Conservation (phyloP, 306 rosid genomes). For the Lablab purpureus region DNA sequence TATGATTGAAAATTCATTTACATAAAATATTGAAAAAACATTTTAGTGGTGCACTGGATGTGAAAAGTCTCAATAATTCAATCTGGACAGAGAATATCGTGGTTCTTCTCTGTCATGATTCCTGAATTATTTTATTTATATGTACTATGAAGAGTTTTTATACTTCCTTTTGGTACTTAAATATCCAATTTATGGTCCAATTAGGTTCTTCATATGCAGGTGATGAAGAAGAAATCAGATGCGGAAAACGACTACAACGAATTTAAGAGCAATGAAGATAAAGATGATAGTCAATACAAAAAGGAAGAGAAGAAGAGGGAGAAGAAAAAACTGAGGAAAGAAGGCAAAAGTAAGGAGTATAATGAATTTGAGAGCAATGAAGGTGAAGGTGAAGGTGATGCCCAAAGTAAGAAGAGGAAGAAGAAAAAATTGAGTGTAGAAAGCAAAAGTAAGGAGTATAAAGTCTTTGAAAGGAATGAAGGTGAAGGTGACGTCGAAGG, state of each 20-base stretch:
- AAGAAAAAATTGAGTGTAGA: background rate
- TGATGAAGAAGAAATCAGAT: background rate
- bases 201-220: conserved; percentile 14
- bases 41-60: background rate
- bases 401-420: background rate
- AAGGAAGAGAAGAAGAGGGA: background rate
- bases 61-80: background rate
- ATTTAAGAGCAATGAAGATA: background rate
- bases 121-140: background rate
- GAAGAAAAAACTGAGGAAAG: background rate
- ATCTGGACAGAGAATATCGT: background rate
- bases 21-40: no score
- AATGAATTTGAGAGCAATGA: background rate
- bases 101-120: background rate
- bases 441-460: background rate
- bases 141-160: no score
- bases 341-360: background rate
- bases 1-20: no score
- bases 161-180: no score
- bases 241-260: background rate
- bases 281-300: background rate
- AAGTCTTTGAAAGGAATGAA: background rate
- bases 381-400: background rate
- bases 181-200: no score
- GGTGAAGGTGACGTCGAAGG: background rate